Evolutionary conservation across 2,329 filamentous ascomycete species (phyloP).

Genomic region (Fusarium verticillioides): DNA sequence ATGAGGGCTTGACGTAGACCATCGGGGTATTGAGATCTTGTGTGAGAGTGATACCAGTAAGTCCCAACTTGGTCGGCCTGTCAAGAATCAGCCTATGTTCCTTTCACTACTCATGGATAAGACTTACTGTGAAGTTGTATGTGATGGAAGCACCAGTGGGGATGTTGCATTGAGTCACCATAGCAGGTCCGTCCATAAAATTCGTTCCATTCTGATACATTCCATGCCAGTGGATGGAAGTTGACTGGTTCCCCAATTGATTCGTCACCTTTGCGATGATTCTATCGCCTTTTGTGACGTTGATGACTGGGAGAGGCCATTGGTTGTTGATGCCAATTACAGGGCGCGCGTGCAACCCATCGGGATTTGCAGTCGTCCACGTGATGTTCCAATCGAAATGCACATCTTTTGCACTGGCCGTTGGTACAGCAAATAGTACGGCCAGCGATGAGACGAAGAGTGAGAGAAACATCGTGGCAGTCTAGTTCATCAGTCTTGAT

Average conservation of each 20-base stretch:
- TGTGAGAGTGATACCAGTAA: not conserved
- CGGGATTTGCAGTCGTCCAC: not conserved
- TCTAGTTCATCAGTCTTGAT: not conserved
- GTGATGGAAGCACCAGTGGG: not conserved
- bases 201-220: not conserved
- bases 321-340: not conserved
- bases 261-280: not conserved
- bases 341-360: not conserved
- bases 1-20: not conserved
- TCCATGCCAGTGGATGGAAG: not conserved
- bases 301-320: not conserved
- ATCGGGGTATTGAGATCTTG: not conserved
- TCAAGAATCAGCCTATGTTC: fast-evolving
- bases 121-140: not conserved
- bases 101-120: fast-evolving
- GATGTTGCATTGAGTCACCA: not conserved
- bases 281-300: not conserved
- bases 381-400: not conserved
- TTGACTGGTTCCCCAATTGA: not conserved
- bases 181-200: not conserved
- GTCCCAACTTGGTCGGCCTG: not conserved
- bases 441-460: not conserved
- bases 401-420: not conserved
- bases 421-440: not conserved
- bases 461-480: not conserved